Conservation (phyloP, 2,329 filamentous ascomycete genomes). For the Xylariaceae sp. region DNA sequence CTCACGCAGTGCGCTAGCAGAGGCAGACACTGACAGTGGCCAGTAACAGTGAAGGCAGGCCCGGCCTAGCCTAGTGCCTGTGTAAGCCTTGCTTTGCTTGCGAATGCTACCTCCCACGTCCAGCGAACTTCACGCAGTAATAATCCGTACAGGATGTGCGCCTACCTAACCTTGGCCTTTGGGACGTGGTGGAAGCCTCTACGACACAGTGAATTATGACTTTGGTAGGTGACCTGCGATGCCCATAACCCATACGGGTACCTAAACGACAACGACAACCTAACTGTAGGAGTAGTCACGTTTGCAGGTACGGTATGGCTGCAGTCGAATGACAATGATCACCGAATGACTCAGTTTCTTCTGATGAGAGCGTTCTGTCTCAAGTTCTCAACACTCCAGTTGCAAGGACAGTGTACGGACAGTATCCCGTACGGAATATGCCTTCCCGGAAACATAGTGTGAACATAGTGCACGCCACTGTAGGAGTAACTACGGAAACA, state of each 20-base stretch:
- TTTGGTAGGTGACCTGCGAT: no score
- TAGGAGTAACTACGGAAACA: background rate
- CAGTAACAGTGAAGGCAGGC: no score
- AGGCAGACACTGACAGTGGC: background rate
- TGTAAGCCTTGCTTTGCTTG: background rate
- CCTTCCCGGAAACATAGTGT: background rate
- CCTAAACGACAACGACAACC: background rate
- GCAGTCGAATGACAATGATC: slow-evolving; percentile 29
- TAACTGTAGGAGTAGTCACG: background rate
- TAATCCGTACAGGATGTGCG: no score
- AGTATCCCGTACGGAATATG: background rate
- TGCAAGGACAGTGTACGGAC: background rate
- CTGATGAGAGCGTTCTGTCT: slow-evolving; percentile 9
- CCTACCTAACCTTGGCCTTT: background rate
- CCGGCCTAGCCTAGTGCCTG: background rate
- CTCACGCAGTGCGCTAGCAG: background rate
- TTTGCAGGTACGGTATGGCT: background rate
- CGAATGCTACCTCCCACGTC: background rate
- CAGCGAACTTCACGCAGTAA: background rate
- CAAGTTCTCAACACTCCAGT: background rate
- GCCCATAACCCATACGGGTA: no score
- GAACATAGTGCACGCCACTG: background rate
- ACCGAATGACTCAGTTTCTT: slow-evolving; percentile 31
- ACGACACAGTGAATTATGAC: no score
- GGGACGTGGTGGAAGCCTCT: background rate